These are phyloP conservation scores for Spergularia marina DNA, from an alignment of 148 eudicot species.

Conservation along the genomic window DNA sequence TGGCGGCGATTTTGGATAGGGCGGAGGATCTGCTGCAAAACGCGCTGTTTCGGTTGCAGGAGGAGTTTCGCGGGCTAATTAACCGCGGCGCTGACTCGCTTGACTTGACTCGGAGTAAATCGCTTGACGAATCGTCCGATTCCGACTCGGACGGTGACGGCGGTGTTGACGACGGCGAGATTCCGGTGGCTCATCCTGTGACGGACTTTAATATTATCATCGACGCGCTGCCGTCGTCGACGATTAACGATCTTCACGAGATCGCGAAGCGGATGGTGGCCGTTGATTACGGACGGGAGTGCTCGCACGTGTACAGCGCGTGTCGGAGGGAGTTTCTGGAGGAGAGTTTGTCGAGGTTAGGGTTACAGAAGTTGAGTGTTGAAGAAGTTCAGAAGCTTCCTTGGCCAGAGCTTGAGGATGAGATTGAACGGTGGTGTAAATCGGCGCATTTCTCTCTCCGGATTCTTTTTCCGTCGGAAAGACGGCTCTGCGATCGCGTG, in stretches of 20 bases:
- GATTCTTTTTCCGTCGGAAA: conserved; percentile 83
- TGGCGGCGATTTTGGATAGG: conserved; percentile 41
- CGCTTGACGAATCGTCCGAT: conserved; percentile 12
- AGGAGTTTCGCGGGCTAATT: conserved; percentile 66
- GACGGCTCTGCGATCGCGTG: conserved; percentile 80
- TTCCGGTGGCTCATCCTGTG: conserved; percentile 80
- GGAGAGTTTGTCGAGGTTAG: conserved; percentile 76
- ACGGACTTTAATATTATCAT: conserved; percentile 58
- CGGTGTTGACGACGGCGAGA: conserved; percentile 31
- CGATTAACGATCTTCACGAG: conserved; percentile 62
- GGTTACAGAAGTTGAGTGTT: conserved; percentile 64
- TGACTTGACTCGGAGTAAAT: conserved; percentile 28
- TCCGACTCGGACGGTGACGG: conserved; percentile 29
- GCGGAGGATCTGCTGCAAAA: conserved; percentile 77
- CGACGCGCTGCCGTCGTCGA: conserved; percentile 72
- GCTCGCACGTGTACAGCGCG: conserved; percentile 68
- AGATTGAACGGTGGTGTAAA: conserved; percentile 82
- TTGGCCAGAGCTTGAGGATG: conserved; percentile 74
- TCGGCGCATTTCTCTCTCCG: conserved; percentile 55
- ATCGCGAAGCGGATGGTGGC: conserved; percentile 76
- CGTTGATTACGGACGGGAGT: conserved; percentile 67
- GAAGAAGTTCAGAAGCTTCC: conserved; percentile 78
- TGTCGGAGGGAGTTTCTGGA: conserved; percentile 72
- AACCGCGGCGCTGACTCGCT: conserved; percentile 49
- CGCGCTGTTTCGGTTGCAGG: conserved; percentile 58